Evolutionary conservation across 2,329 filamentous ascomycete species (phyloP), one percentile per base, ranked within the genome.

Genomic region (Trichoderma polysporum): DNA sequence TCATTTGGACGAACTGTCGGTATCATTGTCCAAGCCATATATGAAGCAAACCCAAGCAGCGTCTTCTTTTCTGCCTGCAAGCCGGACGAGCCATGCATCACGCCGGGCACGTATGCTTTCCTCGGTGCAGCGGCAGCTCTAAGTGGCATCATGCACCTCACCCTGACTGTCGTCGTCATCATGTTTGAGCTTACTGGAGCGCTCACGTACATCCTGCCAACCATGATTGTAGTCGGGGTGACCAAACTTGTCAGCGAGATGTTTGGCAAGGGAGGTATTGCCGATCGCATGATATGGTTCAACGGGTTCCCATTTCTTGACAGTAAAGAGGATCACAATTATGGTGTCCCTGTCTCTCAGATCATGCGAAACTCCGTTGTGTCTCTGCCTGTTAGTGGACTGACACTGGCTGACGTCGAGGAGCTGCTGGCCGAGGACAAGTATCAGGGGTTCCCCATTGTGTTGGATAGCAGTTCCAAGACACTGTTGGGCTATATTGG

Each of bases 161-260:
- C 94, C 0, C 89, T 99, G 17, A 96, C 94, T 0, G 93, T 99
- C 10, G 94, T 97, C 2, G 95, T 99, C 74, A 99, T 99, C 78
- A 98, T 99, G 95, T 98, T 98, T 75, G 95, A 99, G 79, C 85
- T 99, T 57, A 99, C 95, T 0, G 95, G 95, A n/a, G 95, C 95
- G 7, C 82, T 98, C 68, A 97, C 94, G 1, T 99, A 99, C 75
- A 98, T 99, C 70, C 82, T 99, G 31, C 95, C 95, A 0, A 98
- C 94, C 15, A 99, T 99, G 95, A 97, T 99, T 72, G 95, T 98
- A 0, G 95, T 98, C 2, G 95, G 95, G 57, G 91, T 97, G 35
- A 98, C 94, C 45, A 99, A 99, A 82, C 92, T 92, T 15, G 92
- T 99, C 54, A 90, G 91, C 69, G 93, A 97, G 71, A 84, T 93